These are phyloP conservation scores for Fusarium caatingaense DNA, from an alignment of 2,329 filamentous ascomycete genomes.

Conservation along the genomic window DNA sequence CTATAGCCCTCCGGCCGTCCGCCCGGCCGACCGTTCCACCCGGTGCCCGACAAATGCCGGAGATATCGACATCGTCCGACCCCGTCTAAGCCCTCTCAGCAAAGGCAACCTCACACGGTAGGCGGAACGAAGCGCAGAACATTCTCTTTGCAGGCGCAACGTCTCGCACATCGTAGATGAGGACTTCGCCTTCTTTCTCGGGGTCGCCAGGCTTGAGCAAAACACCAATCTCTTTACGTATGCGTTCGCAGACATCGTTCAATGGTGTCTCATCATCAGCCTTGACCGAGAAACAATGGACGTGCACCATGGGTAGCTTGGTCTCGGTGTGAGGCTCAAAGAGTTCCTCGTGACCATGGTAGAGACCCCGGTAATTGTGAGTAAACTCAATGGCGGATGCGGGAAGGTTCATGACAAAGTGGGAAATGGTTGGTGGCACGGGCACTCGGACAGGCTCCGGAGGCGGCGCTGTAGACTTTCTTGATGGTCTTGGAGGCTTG, in stretches of 20 bases:
- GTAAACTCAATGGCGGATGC: slow-evolving; percentile 90
- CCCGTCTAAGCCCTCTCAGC: slow-evolving; percentile 51
- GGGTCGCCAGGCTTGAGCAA: slow-evolving; percentile 58
- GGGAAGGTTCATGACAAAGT: slow-evolving; percentile 98
- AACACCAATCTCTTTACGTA: slow-evolving; percentile 55
- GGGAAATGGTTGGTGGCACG: slow-evolving; percentile 81
- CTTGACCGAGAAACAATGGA: slow-evolving; percentile 94
- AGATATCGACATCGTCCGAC: slow-evolving; percentile 15
- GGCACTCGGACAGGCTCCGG: slow-evolving; percentile 57
- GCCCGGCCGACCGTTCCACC: slow-evolving; percentile 17
- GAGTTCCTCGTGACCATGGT: slow-evolving; percentile 74
- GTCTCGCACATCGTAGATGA: slow-evolving; percentile 79
- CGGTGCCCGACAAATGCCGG: slow-evolving; percentile 29
- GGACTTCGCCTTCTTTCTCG: slow-evolving; percentile 61
- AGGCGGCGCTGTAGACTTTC: slow-evolving; percentile 52
- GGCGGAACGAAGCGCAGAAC: slow-evolving; percentile 93
- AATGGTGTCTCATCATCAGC: slow-evolving; percentile 76
- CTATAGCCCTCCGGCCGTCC: slow-evolving; percentile 26
- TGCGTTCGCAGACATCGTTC: slow-evolving; percentile 59
- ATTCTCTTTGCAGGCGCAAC: slow-evolving; percentile 95
- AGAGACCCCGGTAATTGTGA: slow-evolving; percentile 74
- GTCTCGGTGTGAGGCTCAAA: slow-evolving; percentile 70
- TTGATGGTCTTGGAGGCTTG: slow-evolving; percentile 54
- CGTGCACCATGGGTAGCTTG: slow-evolving; percentile 84
- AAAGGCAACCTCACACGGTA: slow-evolving; percentile 88